These are phyloP conservation scores for Musa troglodytarum DNA, from an alignment of 176 grass and related monocot genomes.

Conservation along the genomic window DNA sequence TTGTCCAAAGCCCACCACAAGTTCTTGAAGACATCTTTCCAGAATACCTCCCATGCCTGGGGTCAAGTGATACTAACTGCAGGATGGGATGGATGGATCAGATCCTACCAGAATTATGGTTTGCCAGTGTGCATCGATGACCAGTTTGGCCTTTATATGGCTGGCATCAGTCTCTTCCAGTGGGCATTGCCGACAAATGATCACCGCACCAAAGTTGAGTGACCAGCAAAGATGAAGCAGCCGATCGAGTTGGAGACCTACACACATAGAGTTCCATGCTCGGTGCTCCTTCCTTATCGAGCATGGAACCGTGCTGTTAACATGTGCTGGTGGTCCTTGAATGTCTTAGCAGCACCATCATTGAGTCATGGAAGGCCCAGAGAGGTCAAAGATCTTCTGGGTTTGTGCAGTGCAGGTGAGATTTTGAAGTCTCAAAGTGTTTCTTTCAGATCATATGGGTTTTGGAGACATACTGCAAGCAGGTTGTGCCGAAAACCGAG, in stretches of 20 bases:
- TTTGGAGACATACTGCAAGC: conserved; percentile 27
- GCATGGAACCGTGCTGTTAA: not conserved
- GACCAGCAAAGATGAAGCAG: not conserved
- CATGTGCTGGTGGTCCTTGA: not conserved
- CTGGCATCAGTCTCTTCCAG: not conserved
- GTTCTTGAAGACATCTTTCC: conserved; percentile 52
- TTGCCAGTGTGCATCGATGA: conserved; percentile 47
- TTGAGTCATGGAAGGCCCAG: not conserved
- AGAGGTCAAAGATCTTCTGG: not conserved
- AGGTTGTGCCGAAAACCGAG: not conserved
- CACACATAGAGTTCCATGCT: not conserved
- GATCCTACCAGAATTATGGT: conserved; percentile 82
- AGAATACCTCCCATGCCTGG: conserved; percentile 56
- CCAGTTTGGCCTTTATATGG: not conserved
- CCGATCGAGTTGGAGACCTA: not conserved
- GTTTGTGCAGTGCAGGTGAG: not conserved
- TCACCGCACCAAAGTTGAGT: not conserved
- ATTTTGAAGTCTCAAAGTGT: not conserved
- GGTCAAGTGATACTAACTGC: conserved; percentile 84
- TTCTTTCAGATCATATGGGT: not conserved
- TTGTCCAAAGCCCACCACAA: conserved; percentile 48
- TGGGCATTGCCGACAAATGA: not conserved
- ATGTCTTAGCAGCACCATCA: not conserved
- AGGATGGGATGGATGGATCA: conserved; percentile 71
- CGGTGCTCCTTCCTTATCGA: not conserved